phyloP scores from a whole-genome alignment of 2,329 filamentous ascomycete species.

The Ophiostoma populinum region DNA sequence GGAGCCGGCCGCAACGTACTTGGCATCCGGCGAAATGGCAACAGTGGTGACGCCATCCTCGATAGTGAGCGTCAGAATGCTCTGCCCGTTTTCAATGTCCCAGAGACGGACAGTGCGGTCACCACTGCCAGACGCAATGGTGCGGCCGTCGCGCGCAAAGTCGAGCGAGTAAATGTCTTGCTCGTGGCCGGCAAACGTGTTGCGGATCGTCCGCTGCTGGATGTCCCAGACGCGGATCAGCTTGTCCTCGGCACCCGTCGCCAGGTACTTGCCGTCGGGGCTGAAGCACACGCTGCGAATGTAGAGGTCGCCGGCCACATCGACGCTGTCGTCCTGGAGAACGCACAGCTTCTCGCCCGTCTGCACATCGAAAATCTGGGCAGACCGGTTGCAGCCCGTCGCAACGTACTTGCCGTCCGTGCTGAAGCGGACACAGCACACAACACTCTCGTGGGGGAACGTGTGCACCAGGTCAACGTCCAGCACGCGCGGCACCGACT shows the following conservation, averaged over 20 bases:
- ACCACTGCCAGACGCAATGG: slow-evolving; percentile 88
- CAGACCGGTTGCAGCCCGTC: slow-evolving; percentile 93
- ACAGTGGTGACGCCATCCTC: slow-evolving; percentile 97
- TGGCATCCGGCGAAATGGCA: slow-evolving; percentile 88
- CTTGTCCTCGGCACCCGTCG: slow-evolving; percentile 95
- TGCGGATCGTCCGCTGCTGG: slow-evolving; percentile 61
- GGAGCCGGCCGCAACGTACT: slow-evolving; percentile 85
- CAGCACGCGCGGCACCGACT: slow-evolving; percentile 68
- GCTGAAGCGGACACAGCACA: slow-evolving; percentile 96
- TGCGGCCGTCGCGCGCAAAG: slow-evolving; percentile 81
- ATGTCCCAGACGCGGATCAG: slow-evolving; percentile 98
- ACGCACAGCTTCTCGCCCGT: slow-evolving; percentile 78
- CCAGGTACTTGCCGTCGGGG: slow-evolving; percentile 82
- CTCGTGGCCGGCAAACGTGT: slow-evolving; percentile 91
- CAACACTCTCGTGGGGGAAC: slow-evolving; percentile 83
- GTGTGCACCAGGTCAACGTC: slow-evolving; percentile 93
- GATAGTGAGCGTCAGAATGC: slow-evolving; percentile 73
- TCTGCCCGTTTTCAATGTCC: slow-evolving; percentile 76
- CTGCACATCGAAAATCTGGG: slow-evolving; percentile 93
- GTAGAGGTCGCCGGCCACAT: slow-evolving; percentile 82
- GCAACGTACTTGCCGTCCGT: slow-evolving; percentile 89
- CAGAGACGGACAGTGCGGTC: slow-evolving; percentile 89
- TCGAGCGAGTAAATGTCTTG: slow-evolving; percentile 97
- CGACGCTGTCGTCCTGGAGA: slow-evolving; percentile 73
- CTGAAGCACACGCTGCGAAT: slow-evolving; percentile 98